Evolutionary conservation across 108 stramenopile genomes (phyloP).

Genomic region (Fragilaria crotonensis): DNA sequence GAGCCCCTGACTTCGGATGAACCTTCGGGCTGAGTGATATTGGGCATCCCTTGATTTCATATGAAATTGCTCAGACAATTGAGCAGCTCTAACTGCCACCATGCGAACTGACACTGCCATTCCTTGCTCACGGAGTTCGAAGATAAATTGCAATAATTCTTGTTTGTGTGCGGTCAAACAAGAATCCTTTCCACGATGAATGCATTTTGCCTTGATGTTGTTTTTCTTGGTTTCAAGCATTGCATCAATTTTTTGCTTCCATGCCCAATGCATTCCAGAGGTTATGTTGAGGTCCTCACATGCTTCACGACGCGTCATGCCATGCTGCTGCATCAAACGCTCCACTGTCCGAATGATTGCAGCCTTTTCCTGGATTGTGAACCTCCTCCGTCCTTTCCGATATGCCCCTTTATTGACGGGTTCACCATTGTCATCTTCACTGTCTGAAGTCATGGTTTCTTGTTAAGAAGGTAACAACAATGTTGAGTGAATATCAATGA

Average conservation of each 20-base stretch:
- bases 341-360: not conserved
- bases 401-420: not conserved
- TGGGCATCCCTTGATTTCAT: not conserved
- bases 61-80: not conserved
- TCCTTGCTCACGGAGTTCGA: not conserved
- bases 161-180: not conserved
- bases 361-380: not conserved
- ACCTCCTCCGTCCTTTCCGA: not conserved
- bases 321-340: not conserved
- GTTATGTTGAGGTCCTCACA: conserved; percentile 1
- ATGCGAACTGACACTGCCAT: not conserved
- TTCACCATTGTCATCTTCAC: not conserved
- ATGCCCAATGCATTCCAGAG: not conserved
- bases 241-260: not conserved
- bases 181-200: not conserved
- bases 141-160: conserved; percentile 2
- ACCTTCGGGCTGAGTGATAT: conserved; percentile 1
- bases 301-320: not conserved
- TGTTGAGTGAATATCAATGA: not conserved
- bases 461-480: too few relatives aligned
- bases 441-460: not conserved
- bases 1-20: not conserved
- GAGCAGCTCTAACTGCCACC: not conserved
- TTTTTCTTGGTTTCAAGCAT: not conserved
- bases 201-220: not conserved